Conservation (phyloP, 148 eudicot genomes). For the Cornus florida region DNA sequence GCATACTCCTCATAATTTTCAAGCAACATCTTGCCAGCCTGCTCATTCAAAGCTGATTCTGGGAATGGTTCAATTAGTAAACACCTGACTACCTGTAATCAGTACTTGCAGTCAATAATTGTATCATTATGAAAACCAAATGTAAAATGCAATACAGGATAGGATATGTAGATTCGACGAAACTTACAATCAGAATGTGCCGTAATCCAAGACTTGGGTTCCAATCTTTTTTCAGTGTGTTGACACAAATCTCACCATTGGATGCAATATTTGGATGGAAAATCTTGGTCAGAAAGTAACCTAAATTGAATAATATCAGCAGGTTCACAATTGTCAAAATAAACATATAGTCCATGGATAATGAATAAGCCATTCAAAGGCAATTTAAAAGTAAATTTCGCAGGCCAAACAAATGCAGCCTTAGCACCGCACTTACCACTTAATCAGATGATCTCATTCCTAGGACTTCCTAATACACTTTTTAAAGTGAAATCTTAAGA, state of each 20-base stretch:
- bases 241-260: slow-evolving; percentile 92
- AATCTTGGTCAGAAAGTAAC: slow-evolving; percentile 92
- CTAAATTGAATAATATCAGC: slow-evolving; percentile 25
- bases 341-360: background rate
- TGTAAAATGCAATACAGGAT: too few species aligned
- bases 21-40: slow-evolving; percentile 96
- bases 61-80: slow-evolving; percentile 95
- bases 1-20: slow-evolving; percentile 97
- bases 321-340: background rate
- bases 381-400: background rate
- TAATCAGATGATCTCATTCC: background rate
- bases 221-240: slow-evolving; percentile 95
- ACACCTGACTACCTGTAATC: slow-evolving; percentile 82
- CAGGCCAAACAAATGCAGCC: background rate
- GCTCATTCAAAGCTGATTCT: slow-evolving; percentile 95
- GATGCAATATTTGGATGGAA: slow-evolving; percentile 89
- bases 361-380: background rate
- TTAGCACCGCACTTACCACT: background rate
- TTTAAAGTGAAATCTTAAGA: too few species aligned
- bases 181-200: slow-evolving; percentile 72
- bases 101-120: slow-evolving; percentile 1
- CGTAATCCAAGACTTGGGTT: slow-evolving; percentile 90
- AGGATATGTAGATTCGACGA: background rate
- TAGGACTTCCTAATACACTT: background rate
- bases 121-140: background rate